Evolutionary conservation across 164 flowering plant species (phyloP).

Genomic region (Akebia trifoliata): DNA sequence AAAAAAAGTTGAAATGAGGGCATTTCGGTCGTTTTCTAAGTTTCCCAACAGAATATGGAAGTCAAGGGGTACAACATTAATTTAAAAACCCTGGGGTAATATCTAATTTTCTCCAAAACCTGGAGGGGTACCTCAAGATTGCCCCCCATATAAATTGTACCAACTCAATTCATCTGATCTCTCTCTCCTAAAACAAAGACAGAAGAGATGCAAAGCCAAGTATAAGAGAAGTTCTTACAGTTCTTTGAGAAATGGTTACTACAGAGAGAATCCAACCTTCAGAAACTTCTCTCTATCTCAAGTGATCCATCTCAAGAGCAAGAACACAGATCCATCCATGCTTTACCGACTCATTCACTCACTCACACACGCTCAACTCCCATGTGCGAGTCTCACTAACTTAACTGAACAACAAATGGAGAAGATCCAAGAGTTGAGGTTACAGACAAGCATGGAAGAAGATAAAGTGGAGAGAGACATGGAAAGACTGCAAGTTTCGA

Average conservation of each 20-base stretch:
- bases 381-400: slow-evolving; percentile 5
- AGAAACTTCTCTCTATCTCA: slow-evolving; percentile 19
- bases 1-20: too few species aligned
- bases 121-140: too few species aligned
- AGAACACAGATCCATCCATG: slow-evolving; percentile 34
- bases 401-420: slow-evolving; percentile 4
- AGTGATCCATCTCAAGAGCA: slow-evolving; percentile 11
- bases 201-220: slow-evolving; percentile 20
- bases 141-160: too few species aligned
- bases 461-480: slow-evolving; percentile 28
- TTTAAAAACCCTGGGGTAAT: too few species aligned
- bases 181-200: too few species aligned
- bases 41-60: too few species aligned
- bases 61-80: too few species aligned
- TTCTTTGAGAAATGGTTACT: slow-evolving; percentile 46
- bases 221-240: slow-evolving; percentile 34
- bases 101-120: too few species aligned
- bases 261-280: slow-evolving; percentile 28
- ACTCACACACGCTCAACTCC: slow-evolving; percentile 11
- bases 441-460: slow-evolving; percentile 20
- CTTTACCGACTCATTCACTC: slow-evolving; percentile 32
- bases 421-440: slow-evolving; percentile 12
- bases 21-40: too few species aligned
- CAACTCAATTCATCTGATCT: too few species aligned
- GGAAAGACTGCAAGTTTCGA: slow-evolving; percentile 26